These are phyloP conservation scores for Amylostereum areolatum DNA, from an alignment of 1,284 basidiomycete genomes.

Conservation along the genomic window DNA sequence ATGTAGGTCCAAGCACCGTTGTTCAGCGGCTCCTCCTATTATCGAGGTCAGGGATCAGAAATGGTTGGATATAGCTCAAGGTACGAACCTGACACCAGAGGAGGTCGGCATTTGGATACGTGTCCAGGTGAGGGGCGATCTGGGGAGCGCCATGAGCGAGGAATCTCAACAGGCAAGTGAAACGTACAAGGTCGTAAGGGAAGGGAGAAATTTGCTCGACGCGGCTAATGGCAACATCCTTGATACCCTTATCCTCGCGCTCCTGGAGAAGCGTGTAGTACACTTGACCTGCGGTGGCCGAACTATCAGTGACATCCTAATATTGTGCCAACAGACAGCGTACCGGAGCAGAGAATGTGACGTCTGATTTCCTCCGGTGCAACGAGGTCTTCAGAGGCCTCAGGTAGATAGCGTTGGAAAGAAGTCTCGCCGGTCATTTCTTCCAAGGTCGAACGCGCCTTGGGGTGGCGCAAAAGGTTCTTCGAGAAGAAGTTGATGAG, in stretches of 20 bases:
- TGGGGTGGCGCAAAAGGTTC: slow-evolving; percentile 88
- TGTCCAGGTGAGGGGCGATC: slow-evolving; percentile 87
- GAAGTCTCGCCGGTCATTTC: slow-evolving; percentile 88
- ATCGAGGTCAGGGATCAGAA: background rate
- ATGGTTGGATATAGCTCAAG: background rate
- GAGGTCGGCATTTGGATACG: slow-evolving; percentile 91
- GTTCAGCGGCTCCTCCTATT: slow-evolving; percentile 83
- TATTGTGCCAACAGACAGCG: slow-evolving; percentile 1
- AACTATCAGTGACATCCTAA: background rate
- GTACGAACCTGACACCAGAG: slow-evolving; percentile 79
- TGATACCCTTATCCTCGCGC: slow-evolving; percentile 84
- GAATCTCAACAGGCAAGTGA: background rate
- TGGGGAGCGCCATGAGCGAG: slow-evolving; percentile 9
- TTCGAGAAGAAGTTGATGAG: slow-evolving; percentile 97
- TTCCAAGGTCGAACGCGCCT: slow-evolving; percentile 78
- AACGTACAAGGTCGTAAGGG: slow-evolving; percentile 84
- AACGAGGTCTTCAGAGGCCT: slow-evolving; percentile 66
- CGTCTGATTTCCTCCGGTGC: slow-evolving; percentile 84
- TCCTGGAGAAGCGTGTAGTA: slow-evolving; percentile 88
- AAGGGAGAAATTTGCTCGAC: slow-evolving; percentile 95
- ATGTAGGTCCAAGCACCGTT: slow-evolving; percentile 93
- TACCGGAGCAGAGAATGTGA: slow-evolving; percentile 85
- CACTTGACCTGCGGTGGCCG: slow-evolving; percentile 67
- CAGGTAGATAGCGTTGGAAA: slow-evolving; percentile 94
- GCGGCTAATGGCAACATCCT: slow-evolving; percentile 90